Percentiles rank a stretch among this genome's conserved stretches.
Evolutionary conservation across 495 filamentous ascomycete genomes (phyloP).

Genomic region (Aspergillus mulundensis): DNA sequence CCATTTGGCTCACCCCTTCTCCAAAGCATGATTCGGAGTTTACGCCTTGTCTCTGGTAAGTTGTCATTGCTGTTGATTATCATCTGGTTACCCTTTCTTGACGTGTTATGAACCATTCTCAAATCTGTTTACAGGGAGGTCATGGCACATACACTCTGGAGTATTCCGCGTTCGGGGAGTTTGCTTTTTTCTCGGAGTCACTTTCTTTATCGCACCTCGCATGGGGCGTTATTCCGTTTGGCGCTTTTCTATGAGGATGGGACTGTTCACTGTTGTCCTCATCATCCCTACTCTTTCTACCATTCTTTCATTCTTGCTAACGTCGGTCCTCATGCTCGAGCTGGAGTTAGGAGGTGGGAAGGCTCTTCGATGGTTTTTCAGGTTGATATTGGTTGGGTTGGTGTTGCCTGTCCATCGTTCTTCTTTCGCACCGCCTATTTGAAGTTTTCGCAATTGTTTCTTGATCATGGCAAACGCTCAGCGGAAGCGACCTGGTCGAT

Average conservation of each 20-base stretch:
- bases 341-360: background rate
- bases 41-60: background rate
- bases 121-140: background rate
- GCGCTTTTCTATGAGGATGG: background rate
- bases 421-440: background rate
- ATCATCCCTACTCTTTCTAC: background rate
- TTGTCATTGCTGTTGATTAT: slow-evolving; percentile 3
- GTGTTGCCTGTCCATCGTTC: background rate
- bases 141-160: background rate
- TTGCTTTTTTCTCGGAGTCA: background rate
- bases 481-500: background rate
- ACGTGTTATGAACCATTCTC: background rate
- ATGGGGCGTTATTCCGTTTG: background rate
- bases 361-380: background rate
- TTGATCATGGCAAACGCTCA: background rate
- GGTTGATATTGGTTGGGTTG: background rate
- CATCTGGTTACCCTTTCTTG: background rate
- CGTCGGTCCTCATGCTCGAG: background rate
- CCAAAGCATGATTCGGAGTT: slow-evolving; percentile 7
- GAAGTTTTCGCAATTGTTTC: background rate
- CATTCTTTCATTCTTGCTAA: background rate
- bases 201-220: background rate
- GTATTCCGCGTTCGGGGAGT: background rate
- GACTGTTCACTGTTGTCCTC: background rate
- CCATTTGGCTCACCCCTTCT: background rate